Base-by-base conservation (phyloP, 306 rosid genomes). In the Gillenia trifoliata region DNA sequence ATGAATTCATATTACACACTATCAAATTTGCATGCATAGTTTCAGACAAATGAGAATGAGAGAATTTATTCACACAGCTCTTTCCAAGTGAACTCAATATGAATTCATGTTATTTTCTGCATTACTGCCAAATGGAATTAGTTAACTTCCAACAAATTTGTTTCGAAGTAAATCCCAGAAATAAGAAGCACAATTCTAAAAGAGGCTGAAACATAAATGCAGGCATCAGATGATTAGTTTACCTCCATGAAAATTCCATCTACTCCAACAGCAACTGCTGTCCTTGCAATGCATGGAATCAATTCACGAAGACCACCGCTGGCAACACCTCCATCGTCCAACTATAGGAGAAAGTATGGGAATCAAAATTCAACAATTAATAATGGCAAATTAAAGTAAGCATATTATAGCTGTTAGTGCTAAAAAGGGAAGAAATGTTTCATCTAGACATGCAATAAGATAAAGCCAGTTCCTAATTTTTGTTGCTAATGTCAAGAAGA, bases 231-330 rank as follows among this genome's bases (percentile, higher is more conserved):
- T 59, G 63, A 79, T 67, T 73, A 26, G 17, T 26, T 45, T 85
- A 94, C 98, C 97, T 91, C 98, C 98, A 91, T 88, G 88, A 94
- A 94, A 78, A 94, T 87, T 64, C 99, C 99, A 79, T 94, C 99
- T 30, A 94, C 97, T 70, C 97, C 99, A 69, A 94, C 99, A 8
- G 97, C 95, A 75, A 90, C 96, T 40, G 99, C 91, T 5, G 95
- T 94, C 85, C 99, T 90, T 76, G 96, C 96, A 76, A 94, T 88
- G 82, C 99, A 94, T 34, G 99, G 99, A 69, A 94, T 92, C 78
- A 94, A 81, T 85, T 92, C 99, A 25, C 97, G 96, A 71, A 94
- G 88, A 70, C 99, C 99, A 60, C 99, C 99, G 80, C 99, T 94
- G 61, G 99, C 97, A 79, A 94, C 97, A 40, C 99, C 97, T 67